phyloP scores from a whole-genome alignment of 805 yeast species.

The Debaryomyces tyrocola region DNA sequence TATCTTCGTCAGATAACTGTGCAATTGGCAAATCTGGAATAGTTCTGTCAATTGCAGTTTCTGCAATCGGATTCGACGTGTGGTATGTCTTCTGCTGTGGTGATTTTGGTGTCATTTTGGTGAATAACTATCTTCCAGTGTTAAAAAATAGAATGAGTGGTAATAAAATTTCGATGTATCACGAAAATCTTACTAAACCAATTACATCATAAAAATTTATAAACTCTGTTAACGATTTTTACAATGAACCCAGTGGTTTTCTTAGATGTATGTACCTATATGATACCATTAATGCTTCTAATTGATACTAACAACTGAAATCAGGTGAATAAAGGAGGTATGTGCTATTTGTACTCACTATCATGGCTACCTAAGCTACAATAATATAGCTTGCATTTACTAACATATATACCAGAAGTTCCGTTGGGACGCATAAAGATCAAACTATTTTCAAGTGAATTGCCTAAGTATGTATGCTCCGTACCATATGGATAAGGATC shows the following conservation, averaged over 20 bases:
- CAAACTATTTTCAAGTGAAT: constrained; percentile 35
- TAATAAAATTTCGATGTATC: not conserved
- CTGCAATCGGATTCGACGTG: constrained; percentile 72
- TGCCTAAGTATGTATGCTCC: constrained; percentile 32
- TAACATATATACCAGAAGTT: too few relatives aligned
- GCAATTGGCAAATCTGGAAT: constrained; percentile 82
- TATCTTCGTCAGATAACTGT: constrained; percentile 64
- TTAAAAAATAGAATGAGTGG: not conserved
- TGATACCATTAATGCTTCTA: too few relatives aligned
- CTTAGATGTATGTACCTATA: constrained; percentile 33
- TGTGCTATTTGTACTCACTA: constrained; percentile 1
- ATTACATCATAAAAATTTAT: not conserved
- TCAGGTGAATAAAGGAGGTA: too few relatives aligned
- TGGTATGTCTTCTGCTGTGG: constrained; percentile 16
- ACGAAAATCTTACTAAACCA: not conserved
- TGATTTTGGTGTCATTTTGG: constrained; percentile 7
- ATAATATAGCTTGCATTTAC: too few relatives aligned
- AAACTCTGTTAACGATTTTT: not conserved
- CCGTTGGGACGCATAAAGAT: constrained; percentile 45
- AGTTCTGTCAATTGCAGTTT: constrained; percentile 75
- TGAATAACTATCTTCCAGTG: not conserved
- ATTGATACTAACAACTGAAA: too few relatives aligned
- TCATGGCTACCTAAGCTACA: not conserved
- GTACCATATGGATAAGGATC: not conserved
- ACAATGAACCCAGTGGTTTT: constrained; percentile 29